Conservation (phyloP, 148 eudicot species). For the Rhododendron griersonianum region DNA sequence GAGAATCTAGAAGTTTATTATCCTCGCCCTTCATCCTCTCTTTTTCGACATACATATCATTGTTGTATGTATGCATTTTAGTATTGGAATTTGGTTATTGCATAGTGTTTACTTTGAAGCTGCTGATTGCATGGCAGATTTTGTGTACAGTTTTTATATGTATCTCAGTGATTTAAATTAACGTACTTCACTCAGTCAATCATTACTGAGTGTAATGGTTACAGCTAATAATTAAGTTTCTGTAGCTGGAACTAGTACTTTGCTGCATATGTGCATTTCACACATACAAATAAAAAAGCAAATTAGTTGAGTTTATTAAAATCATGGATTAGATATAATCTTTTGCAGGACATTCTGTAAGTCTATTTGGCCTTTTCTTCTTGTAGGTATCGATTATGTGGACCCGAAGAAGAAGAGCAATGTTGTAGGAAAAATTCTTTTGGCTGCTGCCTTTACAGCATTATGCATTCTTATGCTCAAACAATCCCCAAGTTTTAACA, state of each 20-base stretch:
- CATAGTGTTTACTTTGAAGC: not conserved
- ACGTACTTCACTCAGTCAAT: not conserved
- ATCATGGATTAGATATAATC: not conserved
- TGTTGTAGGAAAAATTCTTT: conserved; percentile 43
- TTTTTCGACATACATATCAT: not conserved
- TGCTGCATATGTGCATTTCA: not conserved
- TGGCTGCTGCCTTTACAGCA: conserved; percentile 56
- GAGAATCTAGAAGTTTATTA: not conserved
- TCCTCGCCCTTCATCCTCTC: not conserved
- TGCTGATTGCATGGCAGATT: not conserved
- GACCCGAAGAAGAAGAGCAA: conserved; percentile 64
- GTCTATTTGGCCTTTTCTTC: not conserved
- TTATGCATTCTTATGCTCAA: conserved; percentile 63
- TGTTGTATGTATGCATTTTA: not conserved
- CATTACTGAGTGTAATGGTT: not conserved
- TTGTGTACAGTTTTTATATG: not conserved
- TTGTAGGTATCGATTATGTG: conserved; percentile 61
- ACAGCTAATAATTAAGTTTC: not conserved
- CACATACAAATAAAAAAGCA: not conserved
- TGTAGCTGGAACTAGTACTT: not conserved
- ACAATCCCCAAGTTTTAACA: conserved; percentile 52
- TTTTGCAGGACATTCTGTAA: not conserved
- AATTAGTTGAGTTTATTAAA: not conserved
- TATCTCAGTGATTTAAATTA: not conserved
- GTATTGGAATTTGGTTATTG: not conserved